These are phyloP conservation scores for Hyaloperonospora arabidopsidis DNA, from an alignment of 352 stramenopile genomes.

Conservation along the genomic window DNA sequence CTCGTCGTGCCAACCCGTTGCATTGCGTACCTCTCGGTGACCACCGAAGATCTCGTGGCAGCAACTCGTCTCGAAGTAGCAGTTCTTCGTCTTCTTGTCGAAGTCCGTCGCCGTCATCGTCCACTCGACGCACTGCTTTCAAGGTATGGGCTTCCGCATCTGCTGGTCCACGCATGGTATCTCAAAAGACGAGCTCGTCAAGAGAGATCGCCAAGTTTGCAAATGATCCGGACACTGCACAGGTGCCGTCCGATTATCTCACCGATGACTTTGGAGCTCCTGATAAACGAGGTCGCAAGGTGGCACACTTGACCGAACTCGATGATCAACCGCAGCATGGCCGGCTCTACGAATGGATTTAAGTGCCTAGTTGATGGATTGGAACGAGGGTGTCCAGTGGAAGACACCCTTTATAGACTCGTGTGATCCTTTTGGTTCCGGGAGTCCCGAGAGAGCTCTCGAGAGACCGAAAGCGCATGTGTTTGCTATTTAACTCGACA, in stretches of 20 bases:
- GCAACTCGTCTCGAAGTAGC: constrained; percentile 23
- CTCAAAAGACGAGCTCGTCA: constrained; percentile 9
- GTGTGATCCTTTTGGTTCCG: constrained; percentile 6
- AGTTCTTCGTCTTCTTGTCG: constrained; percentile 18
- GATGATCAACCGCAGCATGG: constrained; percentile 20
- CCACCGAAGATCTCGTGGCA: constrained; percentile 15
- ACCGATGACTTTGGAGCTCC: constrained; percentile 16
- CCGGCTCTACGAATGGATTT: constrained; percentile 27
- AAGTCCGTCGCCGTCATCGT: constrained; percentile 18
- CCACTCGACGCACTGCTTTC: constrained; percentile 15
- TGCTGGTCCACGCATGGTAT: constrained; percentile 22
- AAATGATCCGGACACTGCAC: constrained; percentile 10
- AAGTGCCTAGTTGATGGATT: constrained; percentile 21
- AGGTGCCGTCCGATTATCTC: constrained; percentile 15
- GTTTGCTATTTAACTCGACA: constrained; percentile 36
- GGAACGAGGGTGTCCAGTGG: constrained; percentile 22
- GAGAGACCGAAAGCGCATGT: constrained; percentile 7
- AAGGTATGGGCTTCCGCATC: constrained; percentile 28
- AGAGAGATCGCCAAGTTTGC: constrained; percentile 9
- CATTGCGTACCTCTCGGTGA: constrained; percentile 9
- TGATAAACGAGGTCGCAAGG: constrained; percentile 15
- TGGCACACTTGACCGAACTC: constrained; percentile 13
- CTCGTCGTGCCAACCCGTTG: constrained; percentile 21
- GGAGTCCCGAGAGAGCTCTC: constrained; percentile 16
- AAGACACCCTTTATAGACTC: constrained; percentile 15